phyloP scores from a whole-genome alignment of 1,284 basidiomycete species.

The Microbotryum intermedium region DNA sequence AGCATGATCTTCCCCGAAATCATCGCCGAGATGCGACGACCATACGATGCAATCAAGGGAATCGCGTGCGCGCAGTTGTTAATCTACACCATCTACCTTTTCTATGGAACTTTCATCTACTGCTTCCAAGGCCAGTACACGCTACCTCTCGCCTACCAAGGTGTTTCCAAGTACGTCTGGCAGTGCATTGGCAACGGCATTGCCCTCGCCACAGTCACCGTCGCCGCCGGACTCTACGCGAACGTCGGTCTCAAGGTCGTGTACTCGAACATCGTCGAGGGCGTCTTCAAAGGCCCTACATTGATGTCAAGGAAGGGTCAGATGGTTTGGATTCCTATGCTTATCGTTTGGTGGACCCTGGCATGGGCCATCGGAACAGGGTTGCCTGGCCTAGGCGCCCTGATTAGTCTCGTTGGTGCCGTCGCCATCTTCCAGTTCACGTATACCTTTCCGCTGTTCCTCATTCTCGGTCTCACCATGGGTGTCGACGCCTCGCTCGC shows the following conservation, averaged over 20 bases:
- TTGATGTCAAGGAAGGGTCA: constrained; percentile 47
- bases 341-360: constrained; percentile 39
- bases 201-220: constrained; percentile 33
- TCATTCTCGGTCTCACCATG: constrained; percentile 48
- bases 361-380: constrained; percentile 56
- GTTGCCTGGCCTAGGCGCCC: constrained; percentile 52
- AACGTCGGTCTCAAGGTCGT: constrained; percentile 43
- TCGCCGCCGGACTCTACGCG: constrained; percentile 36
- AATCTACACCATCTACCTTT: constrained; percentile 52
- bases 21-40: constrained; percentile 61
- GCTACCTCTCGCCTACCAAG: constrained; percentile 45
- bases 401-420: constrained; percentile 51
- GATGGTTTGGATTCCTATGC: constrained; percentile 47
- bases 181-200: constrained; percentile 36
- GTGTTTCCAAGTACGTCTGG: constrained; percentile 45
- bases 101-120: constrained; percentile 48
- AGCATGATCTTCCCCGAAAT: constrained; percentile 51
- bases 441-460: constrained; percentile 55
- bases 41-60: constrained; percentile 63
- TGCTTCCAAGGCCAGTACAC: constrained; percentile 52
- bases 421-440: constrained; percentile 56
- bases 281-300: constrained; percentile 45
- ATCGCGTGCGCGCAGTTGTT: constrained; percentile 53
- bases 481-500: constrained; percentile 41
- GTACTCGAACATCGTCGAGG: constrained; percentile 57